These are phyloP conservation scores for Aureobasidium pullulans DNA, from an alignment of 2,329 filamentous ascomycete species.

Conservation along the genomic window DNA sequence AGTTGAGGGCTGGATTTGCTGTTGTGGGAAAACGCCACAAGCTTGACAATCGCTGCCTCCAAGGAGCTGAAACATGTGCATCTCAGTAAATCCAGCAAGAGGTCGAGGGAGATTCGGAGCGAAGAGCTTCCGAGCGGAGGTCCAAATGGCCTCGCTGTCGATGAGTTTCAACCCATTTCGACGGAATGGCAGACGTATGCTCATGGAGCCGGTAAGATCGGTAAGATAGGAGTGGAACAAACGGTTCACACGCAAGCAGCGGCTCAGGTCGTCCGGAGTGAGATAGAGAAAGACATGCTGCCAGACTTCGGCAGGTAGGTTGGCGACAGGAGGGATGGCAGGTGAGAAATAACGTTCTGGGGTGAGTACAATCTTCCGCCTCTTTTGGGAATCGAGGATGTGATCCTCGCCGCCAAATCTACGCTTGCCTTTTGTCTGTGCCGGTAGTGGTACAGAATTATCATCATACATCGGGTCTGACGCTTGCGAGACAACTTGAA, in stretches of 20 bases:
- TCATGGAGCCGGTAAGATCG: slow-evolving; percentile 13
- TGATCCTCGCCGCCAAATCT: neutral
- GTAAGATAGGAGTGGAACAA: slow-evolving; percentile 25
- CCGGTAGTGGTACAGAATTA: neutral
- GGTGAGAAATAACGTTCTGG: slow-evolving; percentile 11
- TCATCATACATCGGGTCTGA: neutral
- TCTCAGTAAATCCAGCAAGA: slow-evolving; percentile 56
- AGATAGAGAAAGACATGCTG: slow-evolving; percentile 27
- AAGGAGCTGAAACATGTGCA: slow-evolving; percentile 69
- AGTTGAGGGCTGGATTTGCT: slow-evolving; percentile 22
- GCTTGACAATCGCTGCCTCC: slow-evolving; percentile 60
- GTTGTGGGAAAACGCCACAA: slow-evolving; percentile 44
- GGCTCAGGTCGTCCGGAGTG: slow-evolving; percentile 26
- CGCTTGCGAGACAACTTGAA: neutral
- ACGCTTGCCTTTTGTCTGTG: slow-evolving; percentile 13
- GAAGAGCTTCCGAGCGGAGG: slow-evolving; percentile 57
- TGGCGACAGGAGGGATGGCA: neutral
- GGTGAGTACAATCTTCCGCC: neutral
- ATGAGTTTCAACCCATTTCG: slow-evolving; percentile 25
- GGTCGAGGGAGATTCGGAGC: slow-evolving; percentile 63
- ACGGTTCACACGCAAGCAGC: slow-evolving; percentile 26
- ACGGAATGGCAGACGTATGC: neutral
- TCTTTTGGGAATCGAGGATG: neutral
- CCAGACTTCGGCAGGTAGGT: slow-evolving; percentile 16
- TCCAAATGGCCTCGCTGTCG: slow-evolving; percentile 64